phyloP scores from a whole-genome alignment of 73 alveolate species.

The Paramecium caudatum region DNA sequence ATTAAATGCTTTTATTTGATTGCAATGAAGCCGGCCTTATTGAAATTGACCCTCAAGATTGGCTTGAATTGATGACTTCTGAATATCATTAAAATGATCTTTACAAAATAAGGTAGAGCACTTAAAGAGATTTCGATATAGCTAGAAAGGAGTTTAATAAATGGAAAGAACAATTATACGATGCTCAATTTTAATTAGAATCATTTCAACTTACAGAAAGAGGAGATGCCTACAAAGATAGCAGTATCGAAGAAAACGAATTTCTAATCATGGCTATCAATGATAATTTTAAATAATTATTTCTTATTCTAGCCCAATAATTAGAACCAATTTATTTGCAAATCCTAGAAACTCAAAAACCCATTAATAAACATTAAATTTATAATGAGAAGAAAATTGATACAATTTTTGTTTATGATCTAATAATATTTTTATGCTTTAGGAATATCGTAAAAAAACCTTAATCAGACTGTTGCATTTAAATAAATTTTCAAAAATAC shows the following conservation, averaged over 20 bases:
- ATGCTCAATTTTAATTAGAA: slow-evolving; percentile 58
- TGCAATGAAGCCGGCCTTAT: slow-evolving; percentile 64
- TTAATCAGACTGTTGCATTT: neutral
- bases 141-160: slow-evolving; percentile 63
- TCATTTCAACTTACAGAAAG: slow-evolving; percentile 28
- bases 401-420: slow-evolving; percentile 43
- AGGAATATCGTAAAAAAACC: slow-evolving; percentile 44
- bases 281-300: slow-evolving; percentile 65
- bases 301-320: slow-evolving; percentile 64
- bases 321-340: slow-evolving; percentile 1
- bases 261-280: slow-evolving; percentile 72
- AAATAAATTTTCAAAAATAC: slow-evolving; percentile 53
- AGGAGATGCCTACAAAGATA: slow-evolving; percentile 74
- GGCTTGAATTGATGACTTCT: slow-evolving; percentile 56
- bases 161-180: slow-evolving; percentile 68
- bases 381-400: slow-evolving; percentile 62
- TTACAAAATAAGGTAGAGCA: neutral
- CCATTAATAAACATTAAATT: slow-evolving; percentile 6
- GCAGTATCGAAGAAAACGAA: slow-evolving; percentile 68
- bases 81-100: neutral
- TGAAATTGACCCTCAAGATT: slow-evolving; percentile 56
- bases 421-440: slow-evolving; percentile 48
- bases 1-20: slow-evolving; percentile 71
- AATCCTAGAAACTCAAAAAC: slow-evolving; percentile 30
- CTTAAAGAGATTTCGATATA: slow-evolving; percentile 47